Conservation (phyloP, 768 basidiomycete genomes). For the Vishniacozyma victoriae region DNA sequence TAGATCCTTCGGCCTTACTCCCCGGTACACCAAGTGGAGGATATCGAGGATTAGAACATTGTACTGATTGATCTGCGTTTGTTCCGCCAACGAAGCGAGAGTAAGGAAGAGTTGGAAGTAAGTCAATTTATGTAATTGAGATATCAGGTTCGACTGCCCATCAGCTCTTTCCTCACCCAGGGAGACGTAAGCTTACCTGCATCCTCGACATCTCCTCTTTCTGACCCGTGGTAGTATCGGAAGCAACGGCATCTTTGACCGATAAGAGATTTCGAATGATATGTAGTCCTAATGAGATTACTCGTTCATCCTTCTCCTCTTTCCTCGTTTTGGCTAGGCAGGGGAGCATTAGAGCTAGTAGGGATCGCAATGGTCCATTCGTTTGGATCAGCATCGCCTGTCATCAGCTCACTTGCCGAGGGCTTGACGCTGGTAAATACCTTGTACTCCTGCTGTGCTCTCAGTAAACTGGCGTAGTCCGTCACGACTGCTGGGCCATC, state of each 20-base stretch:
- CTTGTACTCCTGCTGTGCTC: slow-evolving; percentile 86
- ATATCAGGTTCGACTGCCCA: slow-evolving; percentile 60
- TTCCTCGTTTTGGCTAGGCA: slow-evolving; percentile 64
- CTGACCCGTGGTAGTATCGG: slow-evolving; percentile 66
- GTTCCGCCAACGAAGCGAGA: slow-evolving; percentile 71
- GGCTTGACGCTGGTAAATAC: slow-evolving; percentile 38
- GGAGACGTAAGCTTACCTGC: slow-evolving; percentile 51
- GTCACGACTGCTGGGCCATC: slow-evolving; percentile 70
- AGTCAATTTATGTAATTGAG: slow-evolving; percentile 63
- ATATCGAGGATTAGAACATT: slow-evolving; percentile 91
- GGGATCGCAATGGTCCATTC: slow-evolving; percentile 21
- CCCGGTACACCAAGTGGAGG: slow-evolving; percentile 80
- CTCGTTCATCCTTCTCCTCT: slow-evolving; percentile 75
- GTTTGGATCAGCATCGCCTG: slow-evolving; percentile 33
- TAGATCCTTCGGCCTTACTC: slow-evolving; percentile 60
- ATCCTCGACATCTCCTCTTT: slow-evolving; percentile 70
- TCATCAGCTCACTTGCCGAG: not conserved
- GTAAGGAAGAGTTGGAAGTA: slow-evolving; percentile 74
- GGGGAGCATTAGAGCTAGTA: slow-evolving; percentile 60
- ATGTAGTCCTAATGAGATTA: slow-evolving; percentile 81
- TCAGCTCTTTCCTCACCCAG: not conserved
- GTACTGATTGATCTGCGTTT: slow-evolving; percentile 74
- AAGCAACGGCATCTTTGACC: slow-evolving; percentile 76
- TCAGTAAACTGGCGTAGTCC: slow-evolving; percentile 78
- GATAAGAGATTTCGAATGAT: slow-evolving; percentile 89